Conservation (phyloP, 169 alveolate genomes). For the Plasmodium ovale region DNA sequence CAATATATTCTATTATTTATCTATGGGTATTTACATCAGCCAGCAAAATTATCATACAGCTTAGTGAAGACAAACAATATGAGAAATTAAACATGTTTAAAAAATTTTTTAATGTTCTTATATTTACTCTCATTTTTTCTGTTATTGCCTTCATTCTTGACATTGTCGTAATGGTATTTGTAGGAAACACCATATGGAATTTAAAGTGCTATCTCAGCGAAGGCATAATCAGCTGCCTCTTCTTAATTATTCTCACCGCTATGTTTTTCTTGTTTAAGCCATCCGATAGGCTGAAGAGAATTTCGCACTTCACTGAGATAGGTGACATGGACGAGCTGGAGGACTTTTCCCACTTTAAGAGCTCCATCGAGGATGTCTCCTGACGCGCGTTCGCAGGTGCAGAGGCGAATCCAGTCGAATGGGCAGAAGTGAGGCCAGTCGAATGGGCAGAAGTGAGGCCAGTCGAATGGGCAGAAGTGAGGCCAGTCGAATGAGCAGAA, state of each 20-base stretch:
- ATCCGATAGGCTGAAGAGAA: slow-evolving; percentile 72
- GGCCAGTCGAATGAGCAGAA: too few relatives aligned
- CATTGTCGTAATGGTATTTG: slow-evolving; percentile 39
- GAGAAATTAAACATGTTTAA: slow-evolving; percentile 76
- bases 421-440: too few relatives aligned
- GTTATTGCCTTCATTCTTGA: slow-evolving; percentile 55
- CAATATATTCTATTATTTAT: slow-evolving; percentile 60
- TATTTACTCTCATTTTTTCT: slow-evolving; percentile 71
- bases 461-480: too few relatives aligned
- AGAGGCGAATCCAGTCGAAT: too few relatives aligned
- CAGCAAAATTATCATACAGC: slow-evolving; percentile 73
- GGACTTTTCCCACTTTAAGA: slow-evolving; percentile 54
- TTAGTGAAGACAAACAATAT: slow-evolving; percentile 77
- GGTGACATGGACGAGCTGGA: slow-evolving; percentile 78
- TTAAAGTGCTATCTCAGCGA: slow-evolving; percentile 68
- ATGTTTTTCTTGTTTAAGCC: slow-evolving; percentile 67
- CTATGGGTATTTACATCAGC: slow-evolving; percentile 73
- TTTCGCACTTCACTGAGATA: slow-evolving; percentile 76
- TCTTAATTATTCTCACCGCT: slow-evolving; percentile 58
- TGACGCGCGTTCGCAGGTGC: too few relatives aligned
- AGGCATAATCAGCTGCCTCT: slow-evolving; percentile 59
- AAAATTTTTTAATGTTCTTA: slow-evolving; percentile 69
- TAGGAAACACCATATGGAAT: slow-evolving; percentile 48
- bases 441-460: too few relatives aligned
- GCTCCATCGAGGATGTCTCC: slow-evolving; percentile 41